Percentiles rank a stretch among this genome's conserved stretches.
These are phyloP conservation scores for Cytospora piceicola DNA, from an alignment of 2,329 filamentous ascomycete species.

Conservation along the genomic window DNA sequence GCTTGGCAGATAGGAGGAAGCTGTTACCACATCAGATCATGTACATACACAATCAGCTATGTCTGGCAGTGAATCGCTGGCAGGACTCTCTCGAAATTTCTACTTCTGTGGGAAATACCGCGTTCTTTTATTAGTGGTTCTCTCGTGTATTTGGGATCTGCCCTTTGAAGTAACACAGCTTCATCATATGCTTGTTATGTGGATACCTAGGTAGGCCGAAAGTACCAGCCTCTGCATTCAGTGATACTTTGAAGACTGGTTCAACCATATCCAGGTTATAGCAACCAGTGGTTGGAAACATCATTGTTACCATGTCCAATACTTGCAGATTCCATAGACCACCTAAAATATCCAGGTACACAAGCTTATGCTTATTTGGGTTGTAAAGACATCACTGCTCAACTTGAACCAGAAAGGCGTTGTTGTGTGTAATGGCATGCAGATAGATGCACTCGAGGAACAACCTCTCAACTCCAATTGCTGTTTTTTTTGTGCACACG, in stretches of 20 bases:
- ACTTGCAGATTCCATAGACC: not conserved
- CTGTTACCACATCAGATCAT: not conserved
- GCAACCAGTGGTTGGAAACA: not conserved
- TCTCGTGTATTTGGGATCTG: conserved; percentile 5
- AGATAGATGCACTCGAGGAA: not conserved
- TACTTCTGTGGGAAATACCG: conserved; percentile 12
- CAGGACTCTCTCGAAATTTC: conserved; percentile 8
- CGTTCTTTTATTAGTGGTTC: conserved; percentile 13
- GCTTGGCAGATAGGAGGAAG: not conserved
- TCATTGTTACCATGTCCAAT: not conserved
- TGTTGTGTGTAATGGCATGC: not conserved
- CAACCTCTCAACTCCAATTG: conserved; percentile 5
- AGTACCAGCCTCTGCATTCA: not conserved
- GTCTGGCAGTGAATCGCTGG: not conserved
- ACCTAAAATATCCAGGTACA: not conserved
- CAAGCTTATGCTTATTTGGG: not conserved
- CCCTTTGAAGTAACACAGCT: conserved; percentile 6
- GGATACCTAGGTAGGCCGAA: no score
- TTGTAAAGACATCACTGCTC: not conserved
- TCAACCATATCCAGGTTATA: not conserved
- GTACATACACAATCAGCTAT: not conserved
- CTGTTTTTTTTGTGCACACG: conserved; percentile 2
- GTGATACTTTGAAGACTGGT: not conserved
- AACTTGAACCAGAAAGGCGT: not conserved
- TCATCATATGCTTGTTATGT: not conserved